Percentiles rank a stretch among this genome's conserved stretches.
These are phyloP conservation scores for Nicotiana noctiflora DNA, from an alignment of 257 asterid species.

Conservation along the genomic window DNA sequence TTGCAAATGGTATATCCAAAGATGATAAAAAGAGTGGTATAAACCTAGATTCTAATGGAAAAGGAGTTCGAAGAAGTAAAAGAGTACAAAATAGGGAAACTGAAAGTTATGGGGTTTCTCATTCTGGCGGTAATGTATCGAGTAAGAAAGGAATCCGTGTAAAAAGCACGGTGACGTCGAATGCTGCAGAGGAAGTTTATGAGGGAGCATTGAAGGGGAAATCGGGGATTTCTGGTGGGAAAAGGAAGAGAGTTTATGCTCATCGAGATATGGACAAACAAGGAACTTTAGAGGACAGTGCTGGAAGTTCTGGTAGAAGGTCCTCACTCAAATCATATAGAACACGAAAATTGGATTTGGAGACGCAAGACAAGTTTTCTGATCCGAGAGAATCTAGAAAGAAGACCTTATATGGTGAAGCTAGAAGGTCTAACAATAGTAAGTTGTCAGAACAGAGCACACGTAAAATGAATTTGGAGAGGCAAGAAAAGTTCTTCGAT, in stretches of 20 bases:
- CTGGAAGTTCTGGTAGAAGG: conserved; percentile 16
- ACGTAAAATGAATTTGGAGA: conserved; percentile 15
- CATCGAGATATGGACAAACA: conserved; percentile 21
- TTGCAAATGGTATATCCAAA: not conserved
- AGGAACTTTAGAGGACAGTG: conserved; percentile 9
- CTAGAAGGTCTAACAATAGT: conserved; percentile 23
- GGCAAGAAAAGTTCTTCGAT: conserved; percentile 18
- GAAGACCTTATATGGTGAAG: conserved; percentile 12
- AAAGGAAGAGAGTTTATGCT: conserved; percentile 51
- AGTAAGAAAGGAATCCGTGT: not conserved
- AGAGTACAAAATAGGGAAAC: not conserved
- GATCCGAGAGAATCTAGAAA: conserved; percentile 1
- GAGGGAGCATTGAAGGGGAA: not conserved
- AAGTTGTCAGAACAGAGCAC: conserved; percentile 10
- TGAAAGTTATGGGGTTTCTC: not conserved
- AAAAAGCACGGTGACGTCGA: not conserved
- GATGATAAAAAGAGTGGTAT: not conserved
- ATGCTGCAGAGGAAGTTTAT: not conserved
- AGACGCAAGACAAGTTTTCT: conserved; percentile 23
- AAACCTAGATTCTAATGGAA: not conserved
- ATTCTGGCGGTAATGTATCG: not conserved
- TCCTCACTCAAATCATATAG: conserved; percentile 9
- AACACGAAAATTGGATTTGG: conserved; percentile 12
- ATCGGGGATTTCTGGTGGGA: conserved; percentile 23
- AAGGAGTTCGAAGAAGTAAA: not conserved